Conservation (phyloP, 2,329 filamentous ascomycete species). For the Nemania abortiva region DNA sequence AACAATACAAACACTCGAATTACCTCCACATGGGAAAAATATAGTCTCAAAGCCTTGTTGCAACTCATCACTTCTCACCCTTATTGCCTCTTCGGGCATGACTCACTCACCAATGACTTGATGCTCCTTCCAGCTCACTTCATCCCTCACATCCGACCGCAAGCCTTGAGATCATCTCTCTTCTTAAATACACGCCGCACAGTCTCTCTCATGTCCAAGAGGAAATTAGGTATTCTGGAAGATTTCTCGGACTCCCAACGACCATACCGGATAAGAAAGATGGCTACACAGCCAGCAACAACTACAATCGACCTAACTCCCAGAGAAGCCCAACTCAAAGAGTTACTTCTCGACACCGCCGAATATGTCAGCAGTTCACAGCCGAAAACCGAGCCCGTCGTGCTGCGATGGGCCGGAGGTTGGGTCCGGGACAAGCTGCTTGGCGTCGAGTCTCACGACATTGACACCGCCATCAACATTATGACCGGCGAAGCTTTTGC, state of each 20-base stretch:
- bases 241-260: slow-evolving; percentile 37
- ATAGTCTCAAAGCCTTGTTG: no score
- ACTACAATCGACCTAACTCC: slow-evolving; percentile 68
- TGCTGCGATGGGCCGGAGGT: slow-evolving; percentile 84
- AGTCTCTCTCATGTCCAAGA: slow-evolving; percentile 49
- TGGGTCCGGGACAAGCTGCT: slow-evolving; percentile 91
- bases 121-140: slow-evolving; percentile 21
- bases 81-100: slow-evolving; percentile 2
- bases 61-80: not conserved
- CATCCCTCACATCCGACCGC: slow-evolving; percentile 12
- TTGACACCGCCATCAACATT: slow-evolving; percentile 85
- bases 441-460: slow-evolving; percentile 78
- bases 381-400: slow-evolving; percentile 65
- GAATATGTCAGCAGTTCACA: slow-evolving; percentile 69
- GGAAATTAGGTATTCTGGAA: slow-evolving; percentile 45
- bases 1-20: no score
- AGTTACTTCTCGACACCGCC: slow-evolving; percentile 86
- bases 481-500: slow-evolving; percentile 86
- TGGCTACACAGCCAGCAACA: slow-evolving; percentile 47
- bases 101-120: slow-evolving; percentile 30
- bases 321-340: slow-evolving; percentile 77
- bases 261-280: slow-evolving; percentile 46
- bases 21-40: not conserved
- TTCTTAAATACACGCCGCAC: not conserved
- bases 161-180: not conserved